Base-by-base conservation (phyloP, 306 rosid genomes). In the Cicer yamashitae region DNA sequence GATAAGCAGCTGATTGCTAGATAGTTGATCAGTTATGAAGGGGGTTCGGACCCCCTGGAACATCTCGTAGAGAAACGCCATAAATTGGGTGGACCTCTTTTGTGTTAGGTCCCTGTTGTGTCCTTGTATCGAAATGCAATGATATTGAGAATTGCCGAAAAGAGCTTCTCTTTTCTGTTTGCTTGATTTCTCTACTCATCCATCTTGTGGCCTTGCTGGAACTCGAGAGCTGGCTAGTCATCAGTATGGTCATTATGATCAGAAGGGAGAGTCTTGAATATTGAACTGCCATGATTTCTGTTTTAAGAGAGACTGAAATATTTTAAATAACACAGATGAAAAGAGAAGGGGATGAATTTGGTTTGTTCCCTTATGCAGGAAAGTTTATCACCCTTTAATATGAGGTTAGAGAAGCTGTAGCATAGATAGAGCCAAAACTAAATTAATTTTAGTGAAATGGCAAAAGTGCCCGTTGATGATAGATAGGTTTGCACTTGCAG, bases 31-130 rank as follows among this genome's bases (percentile, higher is more conserved):
- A 89, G 76, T 92, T 90, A 84, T 92, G 97, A 78, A 92, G 97
- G 15, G 93, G 93, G 87, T 92, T 90, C 68, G 97, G 97, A 65
- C 97, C 97, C 38, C 84, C 86, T 1, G 97, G 97, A 81, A 88
- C 90, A 52, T 43, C 82, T 76, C 93, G 79, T n/a, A 84, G 84
- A 66, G 93, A 88, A 83, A 75, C 97, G 61, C 86, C 77, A 51
- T 59, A 78, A 57, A 62, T 59, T 38, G 85, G 88, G 61, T 73
- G 65, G 44, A 44, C 41, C 60, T 45, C 76, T 7, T 52, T 71
- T 77, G 70, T 79, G 82, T 51, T 8, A 14, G 84, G 71, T 79
- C 10, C 76, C 70, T 78, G 73, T 73, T 81, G 86, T 79, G 76
- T 48, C 74, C 81, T 78, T 59, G 86, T 47, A 40, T 79, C 60